phyloP scores from a whole-genome alignment of 2,329 filamentous ascomycete genomes.

The Berkeleyomyces basicola region DNA sequence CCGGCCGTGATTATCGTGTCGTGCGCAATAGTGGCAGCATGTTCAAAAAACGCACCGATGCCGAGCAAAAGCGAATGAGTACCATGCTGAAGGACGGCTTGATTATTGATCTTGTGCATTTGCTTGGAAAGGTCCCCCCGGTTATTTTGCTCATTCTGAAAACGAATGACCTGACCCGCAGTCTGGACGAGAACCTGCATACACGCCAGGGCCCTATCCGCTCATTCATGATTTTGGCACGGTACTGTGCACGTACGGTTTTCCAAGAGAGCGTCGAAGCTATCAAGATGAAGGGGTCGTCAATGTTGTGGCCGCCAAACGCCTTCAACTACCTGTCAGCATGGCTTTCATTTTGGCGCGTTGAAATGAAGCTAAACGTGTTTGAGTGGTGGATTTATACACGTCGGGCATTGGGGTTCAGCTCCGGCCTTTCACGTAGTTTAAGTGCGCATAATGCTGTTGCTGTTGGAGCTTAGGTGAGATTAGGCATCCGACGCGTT shows the following conservation, averaged over 20 bases:
- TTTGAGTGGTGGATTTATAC: conserved; percentile 45
- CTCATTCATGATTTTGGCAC: conserved; percentile 49
- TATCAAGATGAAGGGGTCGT: conserved; percentile 31
- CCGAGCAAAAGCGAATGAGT: conserved; percentile 78
- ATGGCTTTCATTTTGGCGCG: conserved; percentile 40
- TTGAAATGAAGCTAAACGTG: conserved; percentile 44
- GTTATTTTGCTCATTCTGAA: conserved; percentile 93
- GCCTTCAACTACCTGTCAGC: conserved; percentile 36
- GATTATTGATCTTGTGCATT: conserved; percentile 70
- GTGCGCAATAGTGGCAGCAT: conserved; percentile 39
- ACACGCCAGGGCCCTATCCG: conserved; percentile 51
- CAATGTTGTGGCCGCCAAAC: conserved; percentile 42
- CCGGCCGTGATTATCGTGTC: conserved; percentile 74
- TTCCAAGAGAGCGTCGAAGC: conserved; percentile 47
- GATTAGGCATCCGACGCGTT: neutral
- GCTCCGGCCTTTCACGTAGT: conserved; percentile 9
- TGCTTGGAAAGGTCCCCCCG: conserved; percentile 75
- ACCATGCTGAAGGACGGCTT: conserved; percentile 74
- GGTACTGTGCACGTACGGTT: conserved; percentile 51
- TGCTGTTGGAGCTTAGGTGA: neutral
- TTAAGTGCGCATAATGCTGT: neutral
- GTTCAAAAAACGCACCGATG: conserved; percentile 41
- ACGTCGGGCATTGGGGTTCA: conserved; percentile 30
- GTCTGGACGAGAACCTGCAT: conserved; percentile 77
- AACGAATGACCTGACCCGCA: conserved; percentile 90